phyloP scores from a whole-genome alignment of 2,329 filamentous ascomycete species.

The Botrytis pseudocinerea region DNA sequence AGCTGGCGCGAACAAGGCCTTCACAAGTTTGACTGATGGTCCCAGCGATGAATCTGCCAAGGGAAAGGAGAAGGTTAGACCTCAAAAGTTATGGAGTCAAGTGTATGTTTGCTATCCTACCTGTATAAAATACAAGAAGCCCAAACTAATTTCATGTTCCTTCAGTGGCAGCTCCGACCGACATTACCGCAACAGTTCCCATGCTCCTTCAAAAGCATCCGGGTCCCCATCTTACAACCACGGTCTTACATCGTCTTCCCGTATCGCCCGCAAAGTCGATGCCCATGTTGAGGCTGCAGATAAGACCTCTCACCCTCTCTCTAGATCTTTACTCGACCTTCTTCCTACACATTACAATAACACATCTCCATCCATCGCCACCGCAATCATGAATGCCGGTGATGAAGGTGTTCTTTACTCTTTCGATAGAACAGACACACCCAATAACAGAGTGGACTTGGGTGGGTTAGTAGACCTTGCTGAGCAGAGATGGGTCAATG shows the following conservation, averaged over 20 bases:
- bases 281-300: conserved; percentile 34
- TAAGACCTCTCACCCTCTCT: conserved; percentile 30
- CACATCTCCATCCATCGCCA: conserved; percentile 31
- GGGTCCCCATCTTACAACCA: conserved; percentile 30
- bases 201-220: conserved; percentile 28
- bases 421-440: conserved; percentile 38
- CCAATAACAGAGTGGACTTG: conserved; percentile 34
- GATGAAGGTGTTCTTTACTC: conserved; percentile 37
- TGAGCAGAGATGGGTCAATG: conserved; percentile 38
- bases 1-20: conserved; percentile 27
- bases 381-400: conserved; percentile 24
- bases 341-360: conserved; percentile 38
- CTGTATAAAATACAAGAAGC: conserved; percentile 10
- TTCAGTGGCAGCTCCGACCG: conserved; percentile 33
- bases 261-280: conserved; percentile 32
- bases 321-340: conserved; percentile 38
- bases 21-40: conserved; percentile 1
- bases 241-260: conserved; percentile 22
- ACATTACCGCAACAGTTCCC: conserved; percentile 33
- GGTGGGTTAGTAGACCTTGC: conserved; percentile 39
- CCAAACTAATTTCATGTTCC: conserved; percentile 24
- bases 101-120: conserved; percentile 24
- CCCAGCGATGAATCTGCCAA: conserved; percentile 13
- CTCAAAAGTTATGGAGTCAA: conserved; percentile 32
- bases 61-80: conserved; percentile 35